Percentiles rank a stretch among this genome's conserved stretches.
Evolutionary conservation across 164 flowering plant genomes (phyloP).

Genomic region (Dillenia suffruticosa): DNA sequence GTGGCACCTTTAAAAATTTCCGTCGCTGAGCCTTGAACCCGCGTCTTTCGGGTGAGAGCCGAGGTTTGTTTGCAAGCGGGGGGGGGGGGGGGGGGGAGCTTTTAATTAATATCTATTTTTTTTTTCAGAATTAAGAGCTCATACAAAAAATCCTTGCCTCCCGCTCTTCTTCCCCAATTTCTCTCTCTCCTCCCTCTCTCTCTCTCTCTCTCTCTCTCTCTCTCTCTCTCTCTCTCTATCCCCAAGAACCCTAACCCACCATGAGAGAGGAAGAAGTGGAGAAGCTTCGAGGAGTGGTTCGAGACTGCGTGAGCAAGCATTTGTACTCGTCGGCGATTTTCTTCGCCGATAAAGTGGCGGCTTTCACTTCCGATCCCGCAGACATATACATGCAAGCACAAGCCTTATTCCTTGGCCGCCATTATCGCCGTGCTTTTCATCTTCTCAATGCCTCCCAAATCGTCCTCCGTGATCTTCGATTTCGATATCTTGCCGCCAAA

Average conservation of each 20-base stretch:
- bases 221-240: too few species aligned
- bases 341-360: conserved; percentile 97
- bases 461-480: conserved; percentile 84
- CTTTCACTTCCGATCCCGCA: conserved; percentile 85
- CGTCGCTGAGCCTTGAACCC: too few species aligned
- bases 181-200: too few species aligned
- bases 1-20: too few species aligned
- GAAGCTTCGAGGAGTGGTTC: conserved; percentile 81
- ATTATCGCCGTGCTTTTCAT: conserved; percentile 65
- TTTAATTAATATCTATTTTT: too few species aligned
- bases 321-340: conserved; percentile 96
- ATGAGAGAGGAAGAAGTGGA: conserved; percentile 84
- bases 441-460: conserved; percentile 84
- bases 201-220: too few species aligned
- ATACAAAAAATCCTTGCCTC: too few species aligned
- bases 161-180: too few species aligned
- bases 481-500: conserved; percentile 97
- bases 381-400: conserved; percentile 98
- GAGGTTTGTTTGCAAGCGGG: too few species aligned
- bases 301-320: conserved; percentile 96
- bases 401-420: conserved; percentile 64
- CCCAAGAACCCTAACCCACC: neutral
- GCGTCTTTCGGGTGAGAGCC: too few species aligned
- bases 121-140: too few species aligned
- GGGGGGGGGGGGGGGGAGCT: too few species aligned